Evolutionary conservation across 2,329 filamentous ascomycete species (phyloP), one percentile per base, ranked within the genome.

Genomic region (Talaromyces albobiverticillius): DNA sequence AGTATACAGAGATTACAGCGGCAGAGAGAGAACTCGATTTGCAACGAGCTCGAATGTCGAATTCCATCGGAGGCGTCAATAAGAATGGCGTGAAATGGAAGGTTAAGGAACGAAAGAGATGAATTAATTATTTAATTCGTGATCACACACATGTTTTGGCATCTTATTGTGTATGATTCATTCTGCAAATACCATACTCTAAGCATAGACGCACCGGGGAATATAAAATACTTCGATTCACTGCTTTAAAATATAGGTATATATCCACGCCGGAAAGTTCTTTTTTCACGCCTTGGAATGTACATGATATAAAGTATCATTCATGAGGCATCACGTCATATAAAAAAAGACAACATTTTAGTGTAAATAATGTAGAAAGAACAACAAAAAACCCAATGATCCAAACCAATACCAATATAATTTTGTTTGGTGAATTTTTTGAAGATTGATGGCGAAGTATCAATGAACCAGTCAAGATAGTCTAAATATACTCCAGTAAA

Each of bases 51-150:
- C 80, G 79, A 67, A 86, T 86, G 83, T 79, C 77, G 59, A 79
- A 80, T 57, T 79, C 76, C 2, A 72, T 82, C 3, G 83, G 83
- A 16, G 84, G 84, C 1, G 75, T 80, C 51, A 86, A 85, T 68
- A 85, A 85, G 69, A 74, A 81, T 54, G 84, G 84, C 8, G 72
- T 83, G 61, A 85, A 83, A 62, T 87, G 83, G 76, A 86, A 85
- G 73, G 73, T 82, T 42, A 73, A 82, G 53, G 82, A 84, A 71
- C 73, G 84, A 60, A 86, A 85, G 74, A 75, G 76, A 62, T 84
- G 54, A 71, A 36, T 14, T 18, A 3, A 34, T 10, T 20, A 23
- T 34, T 32, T 11, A 14, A 20, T 31, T n/a, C n/a, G n/a, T n/a
- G n/a, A n/a, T n/a, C n/a, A n/a, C n/a, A n/a, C n/a, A n/a, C n/a